Evolutionary conservation across 140 eudicot genomes (phyloP).

Genomic region (Flaveria floridana): DNA sequence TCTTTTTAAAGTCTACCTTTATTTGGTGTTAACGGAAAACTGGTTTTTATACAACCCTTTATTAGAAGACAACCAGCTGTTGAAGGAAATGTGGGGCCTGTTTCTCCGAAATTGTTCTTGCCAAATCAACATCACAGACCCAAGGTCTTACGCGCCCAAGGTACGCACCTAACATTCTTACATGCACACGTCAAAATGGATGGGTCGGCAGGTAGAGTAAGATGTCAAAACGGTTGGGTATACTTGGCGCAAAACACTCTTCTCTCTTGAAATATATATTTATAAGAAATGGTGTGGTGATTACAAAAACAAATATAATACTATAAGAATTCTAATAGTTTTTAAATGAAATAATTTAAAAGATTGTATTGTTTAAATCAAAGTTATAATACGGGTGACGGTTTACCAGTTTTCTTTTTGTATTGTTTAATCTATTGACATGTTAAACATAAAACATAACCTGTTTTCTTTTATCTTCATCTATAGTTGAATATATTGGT

Average conservation of each 20-base stretch:
- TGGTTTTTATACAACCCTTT: slow-evolving; percentile 56
- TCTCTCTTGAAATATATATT: neutral
- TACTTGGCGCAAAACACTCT: neutral
- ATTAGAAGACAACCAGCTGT: slow-evolving; percentile 35
- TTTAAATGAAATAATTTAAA: neutral
- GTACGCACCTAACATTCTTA: slow-evolving; percentile 36
- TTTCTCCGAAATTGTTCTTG: slow-evolving; percentile 69
- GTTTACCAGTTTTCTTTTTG: neutral
- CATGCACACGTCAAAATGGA: neutral
- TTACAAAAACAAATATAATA: neutral
- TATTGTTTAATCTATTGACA: neutral
- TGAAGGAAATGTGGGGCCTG: slow-evolving; percentile 62
- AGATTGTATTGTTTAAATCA: neutral
- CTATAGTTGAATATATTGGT: neutral
- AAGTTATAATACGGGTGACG: neutral
- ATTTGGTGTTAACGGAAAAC: slow-evolving; percentile 69
- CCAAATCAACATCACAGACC: slow-evolving; percentile 76
- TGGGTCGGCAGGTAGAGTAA: neutral
- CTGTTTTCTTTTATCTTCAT: neutral
- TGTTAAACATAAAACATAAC: neutral
- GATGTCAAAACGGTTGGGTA: neutral
- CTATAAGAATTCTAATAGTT: neutral
- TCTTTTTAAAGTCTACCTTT: slow-evolving; percentile 59
- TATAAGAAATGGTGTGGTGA: neutral
- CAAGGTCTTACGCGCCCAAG: slow-evolving; percentile 80